These are phyloP conservation scores for Penicillium alfredii DNA, from an alignment of 495 filamentous ascomycete genomes.

Conservation along the genomic window DNA sequence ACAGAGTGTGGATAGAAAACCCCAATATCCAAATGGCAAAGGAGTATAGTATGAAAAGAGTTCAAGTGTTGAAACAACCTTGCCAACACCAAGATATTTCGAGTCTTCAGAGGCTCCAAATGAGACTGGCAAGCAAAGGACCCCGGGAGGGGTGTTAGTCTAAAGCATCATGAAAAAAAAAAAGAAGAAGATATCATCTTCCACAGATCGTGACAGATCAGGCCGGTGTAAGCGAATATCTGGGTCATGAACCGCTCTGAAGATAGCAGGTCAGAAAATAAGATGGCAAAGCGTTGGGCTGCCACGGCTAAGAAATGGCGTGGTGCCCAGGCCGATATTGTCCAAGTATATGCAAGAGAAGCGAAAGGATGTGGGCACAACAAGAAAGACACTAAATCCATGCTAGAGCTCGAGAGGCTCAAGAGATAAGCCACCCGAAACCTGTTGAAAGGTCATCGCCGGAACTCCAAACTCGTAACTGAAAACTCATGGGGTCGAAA, in stretches of 20 bases:
- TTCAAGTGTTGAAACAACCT: slow-evolving; percentile 33
- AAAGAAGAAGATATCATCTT: slow-evolving; percentile 7
- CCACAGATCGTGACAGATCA: too few species aligned
- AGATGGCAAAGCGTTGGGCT: neutral
- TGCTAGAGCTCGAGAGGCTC: slow-evolving; percentile 7
- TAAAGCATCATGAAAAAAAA: slow-evolving; percentile 12
- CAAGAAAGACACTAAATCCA: slow-evolving; percentile 4
- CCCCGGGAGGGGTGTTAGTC: slow-evolving; percentile 13
- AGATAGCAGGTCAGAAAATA: too few species aligned
- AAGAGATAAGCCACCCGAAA: slow-evolving; percentile 14
- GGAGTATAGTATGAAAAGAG: slow-evolving; percentile 14
- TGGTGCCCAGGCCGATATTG: neutral
- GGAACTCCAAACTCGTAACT: slow-evolving; percentile 37
- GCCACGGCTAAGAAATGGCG: slow-evolving; percentile 1
- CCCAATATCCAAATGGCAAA: too few species aligned
- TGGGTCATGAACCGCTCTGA: too few species aligned
- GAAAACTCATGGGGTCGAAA: slow-evolving; percentile 24
- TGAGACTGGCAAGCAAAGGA: slow-evolving; percentile 5
- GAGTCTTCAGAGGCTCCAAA: slow-evolving; percentile 7
- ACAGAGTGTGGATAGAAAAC: slow-evolving; percentile 3
- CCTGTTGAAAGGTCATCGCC: slow-evolving; percentile 37
- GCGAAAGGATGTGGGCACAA: slow-evolving; percentile 2
- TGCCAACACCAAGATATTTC: slow-evolving; percentile 13
- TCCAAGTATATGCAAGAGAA: slow-evolving; percentile 13
- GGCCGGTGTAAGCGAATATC: too few species aligned